Evolutionary conservation across 257 asterid genomes (phyloP).

Genomic region (Echites panduratus): DNA sequence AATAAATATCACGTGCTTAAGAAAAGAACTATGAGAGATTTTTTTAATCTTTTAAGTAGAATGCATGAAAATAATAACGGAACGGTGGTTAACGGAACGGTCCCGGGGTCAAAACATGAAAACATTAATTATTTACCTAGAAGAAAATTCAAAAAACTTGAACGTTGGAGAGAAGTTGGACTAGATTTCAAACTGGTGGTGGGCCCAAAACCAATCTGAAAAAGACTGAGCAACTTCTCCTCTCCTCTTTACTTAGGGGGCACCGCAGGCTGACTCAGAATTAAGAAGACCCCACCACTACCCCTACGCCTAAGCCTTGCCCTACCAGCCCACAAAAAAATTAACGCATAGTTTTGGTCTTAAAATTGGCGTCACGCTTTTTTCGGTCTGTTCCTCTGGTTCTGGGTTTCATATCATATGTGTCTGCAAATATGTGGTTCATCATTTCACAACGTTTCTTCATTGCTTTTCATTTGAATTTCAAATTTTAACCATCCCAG

Average conservation of each 20-base stretch:
- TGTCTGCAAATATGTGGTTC: conserved; percentile 14
- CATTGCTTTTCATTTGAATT: conserved; percentile 57
- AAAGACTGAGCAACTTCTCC: conserved; percentile 11
- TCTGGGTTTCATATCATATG: background rate
- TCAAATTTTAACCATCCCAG: conserved; percentile 38
- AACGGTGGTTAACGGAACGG: no score
- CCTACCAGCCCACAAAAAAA: background rate
- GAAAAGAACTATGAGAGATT: no score
- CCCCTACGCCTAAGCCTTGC: background rate
- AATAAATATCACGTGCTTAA: no score
- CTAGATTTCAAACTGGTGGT: conserved; percentile 13
- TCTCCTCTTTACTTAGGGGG: conserved; percentile 1
- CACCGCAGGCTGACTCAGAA: conserved; percentile 1
- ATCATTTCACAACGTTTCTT: conserved; percentile 33
- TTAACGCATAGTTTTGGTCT: background rate
- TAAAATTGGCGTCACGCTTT: conserved; percentile 12
- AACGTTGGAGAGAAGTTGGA: conserved; percentile 10
- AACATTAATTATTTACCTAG: background rate
- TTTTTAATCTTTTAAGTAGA: no score
- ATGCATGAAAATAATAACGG: no score
- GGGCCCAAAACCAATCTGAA: conserved; percentile 8
- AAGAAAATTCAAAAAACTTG: background rate
- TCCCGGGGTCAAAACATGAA: background rate
- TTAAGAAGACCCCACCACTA: background rate
- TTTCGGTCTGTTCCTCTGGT: background rate